These are phyloP conservation scores for Hygrocybe punicea DNA, from an alignment of 768 basidiomycete species.

Conservation along the genomic window DNA sequence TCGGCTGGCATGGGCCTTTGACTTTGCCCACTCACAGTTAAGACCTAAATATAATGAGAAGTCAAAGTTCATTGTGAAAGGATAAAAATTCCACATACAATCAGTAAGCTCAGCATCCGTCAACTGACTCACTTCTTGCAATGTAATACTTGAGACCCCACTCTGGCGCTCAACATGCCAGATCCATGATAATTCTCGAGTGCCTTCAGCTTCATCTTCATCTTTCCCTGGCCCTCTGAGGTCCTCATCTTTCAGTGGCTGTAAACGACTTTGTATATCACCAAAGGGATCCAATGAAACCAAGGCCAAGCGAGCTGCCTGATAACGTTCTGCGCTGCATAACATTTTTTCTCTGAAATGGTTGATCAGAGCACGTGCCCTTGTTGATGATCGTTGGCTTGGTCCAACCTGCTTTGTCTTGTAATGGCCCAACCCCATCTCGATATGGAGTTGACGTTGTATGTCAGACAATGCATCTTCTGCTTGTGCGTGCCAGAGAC, in stretches of 20 bases:
- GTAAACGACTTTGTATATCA: neutral
- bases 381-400: slow-evolving; percentile 6
- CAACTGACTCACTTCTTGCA: neutral
- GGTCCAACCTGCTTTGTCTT: slow-evolving; percentile 1
- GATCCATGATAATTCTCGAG: slow-evolving; percentile 8
- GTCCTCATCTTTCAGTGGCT: neutral
- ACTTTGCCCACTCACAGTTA: neutral
- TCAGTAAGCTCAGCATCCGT: neutral
- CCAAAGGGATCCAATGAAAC: slow-evolving; percentile 5
- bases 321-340: slow-evolving; percentile 1
- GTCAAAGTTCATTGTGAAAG: neutral
- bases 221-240: neutral
- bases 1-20: slow-evolving; percentile 1
- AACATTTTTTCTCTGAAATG: slow-evolving; percentile 3
- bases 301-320: slow-evolving; percentile 1
- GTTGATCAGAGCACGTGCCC: slow-evolving; percentile 4
- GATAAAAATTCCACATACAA: neutral
- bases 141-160: neutral
- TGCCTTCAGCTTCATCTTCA: slow-evolving; percentile 6
- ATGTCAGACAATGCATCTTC: slow-evolving; percentile 4
- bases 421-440: slow-evolving; percentile 3
- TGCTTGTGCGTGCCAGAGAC: slow-evolving; percentile 3
- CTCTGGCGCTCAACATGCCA: slow-evolving; percentile 3
- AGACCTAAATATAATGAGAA: too few species aligned
- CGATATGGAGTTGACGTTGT: slow-evolving; percentile 5